Percentiles rank a stretch among this genome's conserved stretches.
Conservation (phyloP, 2,329 filamentous ascomycete genomes). For the Cercospora sp. region DNA sequence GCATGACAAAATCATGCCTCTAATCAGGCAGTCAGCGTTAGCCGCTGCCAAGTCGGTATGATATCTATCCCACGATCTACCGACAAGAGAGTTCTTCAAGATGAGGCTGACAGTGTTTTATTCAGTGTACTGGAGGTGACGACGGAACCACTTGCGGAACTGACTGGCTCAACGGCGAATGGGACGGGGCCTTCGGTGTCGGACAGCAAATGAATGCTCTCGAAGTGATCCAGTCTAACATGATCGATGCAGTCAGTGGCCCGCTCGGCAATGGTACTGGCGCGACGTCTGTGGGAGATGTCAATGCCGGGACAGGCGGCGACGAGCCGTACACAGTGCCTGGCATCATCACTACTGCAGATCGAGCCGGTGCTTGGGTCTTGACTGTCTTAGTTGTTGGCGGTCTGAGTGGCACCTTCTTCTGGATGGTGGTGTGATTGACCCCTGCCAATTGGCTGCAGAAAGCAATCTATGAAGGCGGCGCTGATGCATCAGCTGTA, state of each 20-base stretch:
- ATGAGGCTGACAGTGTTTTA: background rate
- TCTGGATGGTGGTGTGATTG: conserved; percentile 26
- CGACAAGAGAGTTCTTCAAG: background rate
- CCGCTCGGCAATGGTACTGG: conserved; percentile 53
- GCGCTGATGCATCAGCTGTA: background rate
- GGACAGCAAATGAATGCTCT: conserved; percentile 61
- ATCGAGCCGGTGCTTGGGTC: conserved; percentile 26
- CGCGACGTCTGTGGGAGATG: conserved; percentile 38
- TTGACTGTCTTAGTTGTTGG: conserved; percentile 25
- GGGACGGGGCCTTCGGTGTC: conserved; percentile 53
- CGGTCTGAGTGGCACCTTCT: conserved; percentile 24
- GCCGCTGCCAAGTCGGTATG: conserved; percentile 52
- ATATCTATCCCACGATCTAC: background rate
- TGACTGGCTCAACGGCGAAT: conserved; percentile 43
- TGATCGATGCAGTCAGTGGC: conserved; percentile 41
- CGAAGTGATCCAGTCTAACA: conserved; percentile 51
- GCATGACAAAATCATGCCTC: conserved; percentile 51
- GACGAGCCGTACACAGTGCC: conserved; percentile 29
- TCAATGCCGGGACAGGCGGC: conserved; percentile 23
- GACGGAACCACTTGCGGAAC: conserved; percentile 50
- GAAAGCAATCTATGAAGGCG: background rate
- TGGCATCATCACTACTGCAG: conserved; percentile 27
- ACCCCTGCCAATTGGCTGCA: background rate
- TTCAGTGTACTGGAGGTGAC: conserved; percentile 50
- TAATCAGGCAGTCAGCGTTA: conserved; percentile 54